Evolutionary conservation across 2,329 filamentous ascomycete species (phyloP).

Genomic region (Epichloe amarillans): DNA sequence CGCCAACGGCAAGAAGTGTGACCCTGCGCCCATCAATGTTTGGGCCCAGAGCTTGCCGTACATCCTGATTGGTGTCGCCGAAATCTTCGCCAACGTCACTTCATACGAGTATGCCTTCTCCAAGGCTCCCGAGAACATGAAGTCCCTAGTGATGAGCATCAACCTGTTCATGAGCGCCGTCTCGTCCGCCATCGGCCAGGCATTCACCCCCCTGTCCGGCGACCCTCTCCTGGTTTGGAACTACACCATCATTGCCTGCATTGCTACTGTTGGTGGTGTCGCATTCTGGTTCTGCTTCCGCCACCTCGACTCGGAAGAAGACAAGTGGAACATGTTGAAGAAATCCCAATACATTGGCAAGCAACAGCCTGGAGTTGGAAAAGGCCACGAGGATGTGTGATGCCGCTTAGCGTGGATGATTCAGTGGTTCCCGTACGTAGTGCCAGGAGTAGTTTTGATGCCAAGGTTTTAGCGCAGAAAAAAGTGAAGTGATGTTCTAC

Average conservation of each 20-base stretch:
- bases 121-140: slow-evolving; percentile 70
- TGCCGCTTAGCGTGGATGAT: neutral
- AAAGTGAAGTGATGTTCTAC: neutral
- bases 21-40: slow-evolving; percentile 50
- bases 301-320: slow-evolving; percentile 53
- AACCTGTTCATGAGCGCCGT: slow-evolving; percentile 60
- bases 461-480: neutral
- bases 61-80: slow-evolving; percentile 36
- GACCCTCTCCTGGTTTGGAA: slow-evolving; percentile 62
- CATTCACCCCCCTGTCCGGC: slow-evolving; percentile 46
- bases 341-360: slow-evolving; percentile 28
- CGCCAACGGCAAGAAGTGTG: slow-evolving; percentile 33
- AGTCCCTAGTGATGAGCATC: slow-evolving; percentile 57
- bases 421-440: neutral
- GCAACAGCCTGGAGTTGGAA: slow-evolving; percentile 21
- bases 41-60: slow-evolving; percentile 42
- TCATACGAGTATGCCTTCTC: slow-evolving; percentile 66
- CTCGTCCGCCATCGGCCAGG: slow-evolving; percentile 57
- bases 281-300: slow-evolving; percentile 58
- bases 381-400: slow-evolving; percentile 9
- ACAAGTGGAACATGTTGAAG: slow-evolving; percentile 51
- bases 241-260: slow-evolving; percentile 48
- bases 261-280: slow-evolving; percentile 48
- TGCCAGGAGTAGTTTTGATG: neutral
- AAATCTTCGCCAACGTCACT: slow-evolving; percentile 42